Conservation (phyloP, 176 grass and related monocot genomes). For the Juncus effusus region DNA sequence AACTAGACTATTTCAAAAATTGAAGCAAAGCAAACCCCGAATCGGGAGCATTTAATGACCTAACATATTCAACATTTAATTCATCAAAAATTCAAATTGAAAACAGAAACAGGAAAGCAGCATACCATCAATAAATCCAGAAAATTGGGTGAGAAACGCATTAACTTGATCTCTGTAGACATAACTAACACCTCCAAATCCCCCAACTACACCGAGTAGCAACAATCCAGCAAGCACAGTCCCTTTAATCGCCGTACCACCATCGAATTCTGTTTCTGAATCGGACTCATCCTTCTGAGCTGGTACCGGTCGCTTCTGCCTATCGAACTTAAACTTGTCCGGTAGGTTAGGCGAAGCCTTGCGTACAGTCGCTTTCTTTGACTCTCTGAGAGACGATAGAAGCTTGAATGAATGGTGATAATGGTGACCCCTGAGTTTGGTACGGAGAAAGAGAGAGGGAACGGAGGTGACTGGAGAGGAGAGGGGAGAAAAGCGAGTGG, state of each 20-base stretch:
- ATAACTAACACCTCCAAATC: slow-evolving; percentile 84
- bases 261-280: slow-evolving; percentile 14
- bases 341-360: slow-evolving; percentile 73
- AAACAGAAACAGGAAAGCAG: no score
- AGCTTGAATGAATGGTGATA: slow-evolving; percentile 38
- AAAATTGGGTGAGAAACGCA: slow-evolving; percentile 88
- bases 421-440: slow-evolving; percentile 31
- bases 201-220: slow-evolving; percentile 73
- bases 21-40: background rate
- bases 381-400: slow-evolving; percentile 66
- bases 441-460: slow-evolving; percentile 39
- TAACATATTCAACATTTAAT: slow-evolving; percentile 7
- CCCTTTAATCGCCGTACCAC: slow-evolving; percentile 46
- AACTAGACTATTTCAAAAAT: no score
- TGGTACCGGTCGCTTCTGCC: slow-evolving; percentile 12
- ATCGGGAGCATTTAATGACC: background rate
- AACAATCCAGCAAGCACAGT: slow-evolving; percentile 77
- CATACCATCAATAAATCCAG: slow-evolving; percentile 84
- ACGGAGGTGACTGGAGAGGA: slow-evolving; percentile 35
- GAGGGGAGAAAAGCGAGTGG: slow-evolving; percentile 31
- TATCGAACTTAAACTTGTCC: slow-evolving; percentile 51
- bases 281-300: slow-evolving; percentile 24
- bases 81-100: slow-evolving; percentile 1
- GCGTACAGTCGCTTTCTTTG: slow-evolving; percentile 66
- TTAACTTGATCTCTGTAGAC: slow-evolving; percentile 93